phyloP scores from a whole-genome alignment of 495 filamentous ascomycete species.

The Aspergillus cavernicola region DNA sequence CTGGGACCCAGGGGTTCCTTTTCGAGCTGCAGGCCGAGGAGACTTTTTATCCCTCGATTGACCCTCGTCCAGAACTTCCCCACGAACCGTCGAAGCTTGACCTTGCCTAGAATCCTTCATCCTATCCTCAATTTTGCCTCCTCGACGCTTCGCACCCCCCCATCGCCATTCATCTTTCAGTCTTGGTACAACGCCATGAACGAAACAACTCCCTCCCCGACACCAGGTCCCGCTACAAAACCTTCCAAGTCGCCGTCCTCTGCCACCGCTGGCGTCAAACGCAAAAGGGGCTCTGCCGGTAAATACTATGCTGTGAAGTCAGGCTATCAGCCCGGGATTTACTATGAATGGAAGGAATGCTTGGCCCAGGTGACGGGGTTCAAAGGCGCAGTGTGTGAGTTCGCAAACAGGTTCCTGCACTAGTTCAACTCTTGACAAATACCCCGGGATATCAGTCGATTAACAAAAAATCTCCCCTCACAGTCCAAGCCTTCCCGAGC shows the following conservation, averaged over 20 bases:
- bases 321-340: conserved; percentile 81
- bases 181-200: conserved; percentile 24
- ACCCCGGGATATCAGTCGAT: background rate
- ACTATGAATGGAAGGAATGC: conserved; percentile 77
- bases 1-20: conserved; percentile 30
- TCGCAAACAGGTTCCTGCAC: background rate
- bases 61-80: background rate
- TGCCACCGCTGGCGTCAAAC: conserved; percentile 55
- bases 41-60: conserved; percentile 20
- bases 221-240: conserved; percentile 31
- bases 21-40: conserved; percentile 27
- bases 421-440: background rate
- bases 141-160: background rate
- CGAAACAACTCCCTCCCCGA: conserved; percentile 37
- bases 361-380: conserved; percentile 79
- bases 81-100: conserved; percentile 6
- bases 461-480: conserved; percentile 29
- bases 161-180: background rate
- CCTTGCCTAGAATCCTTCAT: conserved; percentile 1
- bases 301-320: conserved; percentile 88
- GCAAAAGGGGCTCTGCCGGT: conserved; percentile 55
- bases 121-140: background rate
- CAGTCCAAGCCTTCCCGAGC: conserved; percentile 82
- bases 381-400: conserved; percentile 77
- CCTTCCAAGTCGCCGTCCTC: conserved; percentile 29